Conservation (phyloP, 202 grass and related monocot genomes). For the Carex arenaria region DNA sequence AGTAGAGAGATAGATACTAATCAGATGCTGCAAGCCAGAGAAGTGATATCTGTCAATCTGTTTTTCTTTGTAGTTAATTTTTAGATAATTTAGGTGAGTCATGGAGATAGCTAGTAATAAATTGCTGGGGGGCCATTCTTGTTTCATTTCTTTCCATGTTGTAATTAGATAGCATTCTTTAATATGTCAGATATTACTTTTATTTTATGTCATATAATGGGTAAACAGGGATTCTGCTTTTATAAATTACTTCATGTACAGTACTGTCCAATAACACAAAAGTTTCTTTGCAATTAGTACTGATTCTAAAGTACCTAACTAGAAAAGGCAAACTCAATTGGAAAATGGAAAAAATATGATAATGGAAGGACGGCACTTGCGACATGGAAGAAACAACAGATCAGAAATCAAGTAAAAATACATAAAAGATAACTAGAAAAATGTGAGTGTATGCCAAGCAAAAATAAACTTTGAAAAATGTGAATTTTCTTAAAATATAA, state of each 20-base stretch:
- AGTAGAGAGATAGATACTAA: neutral
- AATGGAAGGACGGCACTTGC: neutral
- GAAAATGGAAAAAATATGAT: neutral
- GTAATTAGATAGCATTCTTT: conserved; percentile 15
- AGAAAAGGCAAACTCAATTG: neutral
- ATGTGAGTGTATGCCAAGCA: no score
- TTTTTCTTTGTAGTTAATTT: neutral
- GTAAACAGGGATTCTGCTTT: neutral
- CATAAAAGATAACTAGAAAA: neutral
- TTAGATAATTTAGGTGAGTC: neutral
- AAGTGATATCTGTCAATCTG: neutral
- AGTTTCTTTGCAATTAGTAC: neutral
- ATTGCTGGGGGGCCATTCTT: neutral
- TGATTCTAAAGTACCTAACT: neutral
- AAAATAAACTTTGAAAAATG: neutral
- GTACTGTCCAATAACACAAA: neutral
- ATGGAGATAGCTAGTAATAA: neutral
- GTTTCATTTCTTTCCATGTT: neutral
- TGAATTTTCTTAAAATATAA: neutral
- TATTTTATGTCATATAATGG: neutral
- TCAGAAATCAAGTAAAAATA: neutral
- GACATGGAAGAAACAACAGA: neutral
- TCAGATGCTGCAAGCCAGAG: neutral
- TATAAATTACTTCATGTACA: neutral
- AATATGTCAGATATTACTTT: neutral